Evolutionary conservation across 345 rosid genomes (phyloP).

Genomic region (Raphanus sativus): DNA sequence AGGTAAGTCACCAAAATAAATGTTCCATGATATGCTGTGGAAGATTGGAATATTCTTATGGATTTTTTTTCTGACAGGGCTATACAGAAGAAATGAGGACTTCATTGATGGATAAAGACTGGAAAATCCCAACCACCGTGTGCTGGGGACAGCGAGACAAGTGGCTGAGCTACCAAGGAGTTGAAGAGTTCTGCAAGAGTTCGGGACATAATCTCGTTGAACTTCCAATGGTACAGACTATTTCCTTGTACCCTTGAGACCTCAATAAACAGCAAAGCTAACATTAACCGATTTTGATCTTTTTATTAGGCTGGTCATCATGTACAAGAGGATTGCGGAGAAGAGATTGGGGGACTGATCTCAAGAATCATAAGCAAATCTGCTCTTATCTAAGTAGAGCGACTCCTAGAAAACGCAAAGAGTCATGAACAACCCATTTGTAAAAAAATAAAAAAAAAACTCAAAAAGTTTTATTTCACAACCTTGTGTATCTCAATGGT

Average conservation of each 20-base stretch:
- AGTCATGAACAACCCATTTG: background rate
- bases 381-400: constrained; percentile 19
- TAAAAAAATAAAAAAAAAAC: background rate
- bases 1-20: constrained; percentile 44
- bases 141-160: constrained; percentile 95
- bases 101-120: constrained; percentile 53
- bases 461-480: constrained; percentile 20
- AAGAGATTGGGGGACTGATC: constrained; percentile 78
- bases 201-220: constrained; percentile 62
- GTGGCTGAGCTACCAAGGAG: constrained; percentile 78
- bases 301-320: constrained; percentile 85
- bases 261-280: constrained; percentile 14
- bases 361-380: constrained; percentile 54
- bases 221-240: constrained; percentile 63
- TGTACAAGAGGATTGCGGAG: constrained; percentile 88
- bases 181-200: constrained; percentile 67
- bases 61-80: constrained; percentile 42
- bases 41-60: constrained; percentile 7
- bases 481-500: constrained; percentile 17
- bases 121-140: constrained; percentile 72
- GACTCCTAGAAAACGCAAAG: constrained; percentile 3
- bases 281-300: constrained; percentile 16
- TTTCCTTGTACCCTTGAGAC: background rate
- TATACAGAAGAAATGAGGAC: constrained; percentile 66
- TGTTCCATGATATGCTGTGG: background rate